Conservation (phyloP, 2,329 filamentous ascomycete genomes). For the Sclerotinia minor region DNA sequence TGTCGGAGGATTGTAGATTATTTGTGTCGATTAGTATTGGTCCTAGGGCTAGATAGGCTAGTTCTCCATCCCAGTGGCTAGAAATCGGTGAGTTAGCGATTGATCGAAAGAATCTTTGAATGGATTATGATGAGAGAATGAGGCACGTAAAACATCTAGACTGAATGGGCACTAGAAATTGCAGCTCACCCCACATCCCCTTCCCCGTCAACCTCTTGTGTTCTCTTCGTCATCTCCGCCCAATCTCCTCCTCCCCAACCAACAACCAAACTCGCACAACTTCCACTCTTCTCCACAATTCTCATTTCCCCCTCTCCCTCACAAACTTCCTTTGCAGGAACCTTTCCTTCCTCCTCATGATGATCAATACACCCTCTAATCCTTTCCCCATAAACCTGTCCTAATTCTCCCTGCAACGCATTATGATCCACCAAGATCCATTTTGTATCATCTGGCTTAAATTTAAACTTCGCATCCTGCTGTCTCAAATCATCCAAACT, state of each 20-base stretch:
- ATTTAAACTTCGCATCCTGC: constrained; percentile 48
- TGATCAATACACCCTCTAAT: constrained; percentile 74
- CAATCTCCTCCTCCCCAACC: constrained; percentile 59
- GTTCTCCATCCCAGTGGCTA: constrained; percentile 50
- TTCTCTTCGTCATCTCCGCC: constrained; percentile 52
- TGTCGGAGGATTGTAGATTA: constrained; percentile 61
- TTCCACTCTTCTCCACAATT: constrained; percentile 66
- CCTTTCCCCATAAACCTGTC: constrained; percentile 50
- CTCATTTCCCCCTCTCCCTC: constrained; percentile 54
- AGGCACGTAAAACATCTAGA: not conserved
- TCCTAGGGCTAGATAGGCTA: constrained; percentile 67
- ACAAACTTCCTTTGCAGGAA: constrained; percentile 47
- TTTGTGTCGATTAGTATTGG: constrained; percentile 73
- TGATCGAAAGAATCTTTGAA: not conserved
- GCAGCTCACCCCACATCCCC: not conserved
- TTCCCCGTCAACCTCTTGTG: constrained; percentile 27
- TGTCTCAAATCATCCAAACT: constrained; percentile 60
- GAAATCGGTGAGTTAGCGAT: not conserved
- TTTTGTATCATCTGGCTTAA: constrained; percentile 52
- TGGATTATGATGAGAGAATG: not conserved
- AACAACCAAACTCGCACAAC: constrained; percentile 70
- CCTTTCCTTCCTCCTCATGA: constrained; percentile 67
- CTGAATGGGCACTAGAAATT: too few relatives aligned
- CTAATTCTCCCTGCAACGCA: constrained; percentile 62
- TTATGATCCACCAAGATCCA: constrained; percentile 85